These are phyloP conservation scores for Cyclotella sp. DNA, from an alignment of 108 stramenopile genomes.

Conservation along the genomic window DNA sequence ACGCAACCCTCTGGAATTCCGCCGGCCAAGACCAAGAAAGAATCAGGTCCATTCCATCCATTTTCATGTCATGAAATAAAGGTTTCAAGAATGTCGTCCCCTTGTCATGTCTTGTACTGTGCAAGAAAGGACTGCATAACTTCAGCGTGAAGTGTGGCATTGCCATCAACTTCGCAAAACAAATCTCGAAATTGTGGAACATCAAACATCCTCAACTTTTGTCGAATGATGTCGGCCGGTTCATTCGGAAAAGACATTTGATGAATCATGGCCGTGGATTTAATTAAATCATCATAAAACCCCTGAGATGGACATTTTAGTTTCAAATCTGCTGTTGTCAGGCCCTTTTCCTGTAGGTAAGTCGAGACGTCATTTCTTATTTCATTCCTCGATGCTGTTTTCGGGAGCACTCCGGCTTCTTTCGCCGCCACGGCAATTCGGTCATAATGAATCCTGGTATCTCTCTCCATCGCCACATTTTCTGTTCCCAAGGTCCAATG, in stretches of 20 bases:
- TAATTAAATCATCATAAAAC: slow-evolving; percentile 4
- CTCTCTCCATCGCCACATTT: slow-evolving; percentile 11
- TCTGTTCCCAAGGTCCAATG: background rate
- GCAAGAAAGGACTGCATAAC: background rate
- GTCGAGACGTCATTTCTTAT: slow-evolving; percentile 6
- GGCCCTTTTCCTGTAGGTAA: slow-evolving; percentile 5
- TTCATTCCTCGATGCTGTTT: background rate
- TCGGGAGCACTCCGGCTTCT: background rate
- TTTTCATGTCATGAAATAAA: background rate
- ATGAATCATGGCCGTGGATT: background rate
- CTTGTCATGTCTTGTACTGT: background rate
- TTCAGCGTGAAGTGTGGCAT: slow-evolving; percentile 8
- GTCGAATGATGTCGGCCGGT: background rate
- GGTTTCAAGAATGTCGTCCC: background rate
- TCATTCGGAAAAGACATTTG: background rate
- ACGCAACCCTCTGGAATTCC: too few relatives aligned
- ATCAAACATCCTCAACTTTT: slow-evolving; percentile 1
- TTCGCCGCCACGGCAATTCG: slow-evolving; percentile 13
- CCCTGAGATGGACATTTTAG: background rate
- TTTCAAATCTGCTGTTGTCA: background rate
- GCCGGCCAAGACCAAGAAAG: too few relatives aligned
- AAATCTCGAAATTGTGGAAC: background rate
- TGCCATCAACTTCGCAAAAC: slow-evolving; percentile 16
- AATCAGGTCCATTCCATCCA: too few relatives aligned
- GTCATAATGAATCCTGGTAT: slow-evolving; percentile 1